Conservation (phyloP, 768 basidiomycete species). For the Crassisporium funariophilum region DNA sequence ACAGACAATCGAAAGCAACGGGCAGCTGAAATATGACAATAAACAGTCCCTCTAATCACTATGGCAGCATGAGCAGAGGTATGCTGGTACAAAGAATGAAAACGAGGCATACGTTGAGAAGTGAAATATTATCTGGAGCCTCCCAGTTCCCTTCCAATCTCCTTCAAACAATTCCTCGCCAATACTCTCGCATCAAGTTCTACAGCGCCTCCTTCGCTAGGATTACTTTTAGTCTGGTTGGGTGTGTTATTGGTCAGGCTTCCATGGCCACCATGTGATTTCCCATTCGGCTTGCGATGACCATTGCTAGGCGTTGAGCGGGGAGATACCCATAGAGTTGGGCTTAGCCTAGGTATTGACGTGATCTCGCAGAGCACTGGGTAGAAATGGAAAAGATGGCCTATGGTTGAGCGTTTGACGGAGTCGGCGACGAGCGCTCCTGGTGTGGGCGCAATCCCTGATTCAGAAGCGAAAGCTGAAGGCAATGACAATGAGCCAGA, state of each 20-base stretch:
- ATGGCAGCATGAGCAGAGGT: too few relatives aligned
- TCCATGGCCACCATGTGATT: too few relatives aligned
- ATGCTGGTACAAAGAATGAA: too few relatives aligned
- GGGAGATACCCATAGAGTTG: slow-evolving; percentile 62
- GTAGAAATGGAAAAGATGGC: slow-evolving; percentile 91
- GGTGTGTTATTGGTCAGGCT: too few relatives aligned
- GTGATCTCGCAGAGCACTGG: slow-evolving; percentile 76
- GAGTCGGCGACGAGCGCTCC: slow-evolving; percentile 66
- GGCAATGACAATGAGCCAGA: not conserved
- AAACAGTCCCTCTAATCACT: too few relatives aligned
- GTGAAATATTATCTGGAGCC: slow-evolving; percentile 24
- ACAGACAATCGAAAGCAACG: too few relatives aligned
- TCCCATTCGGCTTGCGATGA: slow-evolving; percentile 3
- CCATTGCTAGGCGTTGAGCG: slow-evolving; percentile 14
- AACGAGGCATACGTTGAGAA: too few relatives aligned
- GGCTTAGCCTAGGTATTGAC: slow-evolving; percentile 67
- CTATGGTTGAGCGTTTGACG: slow-evolving; percentile 71
- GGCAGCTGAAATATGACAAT: too few relatives aligned
- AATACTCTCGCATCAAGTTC: slow-evolving; percentile 68
- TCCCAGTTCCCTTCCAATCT: slow-evolving; percentile 78
- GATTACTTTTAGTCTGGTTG: too few relatives aligned
- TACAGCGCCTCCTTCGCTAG: slow-evolving; percentile 26
- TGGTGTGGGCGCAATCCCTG: slow-evolving; percentile 44
- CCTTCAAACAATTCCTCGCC: slow-evolving; percentile 66
- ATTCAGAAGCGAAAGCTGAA: slow-evolving; percentile 17